Evolutionary conservation across 805 yeast genomes (phyloP), one percentile per base, ranked within the genome.

Genomic region (Candida methanosorbosa): DNA sequence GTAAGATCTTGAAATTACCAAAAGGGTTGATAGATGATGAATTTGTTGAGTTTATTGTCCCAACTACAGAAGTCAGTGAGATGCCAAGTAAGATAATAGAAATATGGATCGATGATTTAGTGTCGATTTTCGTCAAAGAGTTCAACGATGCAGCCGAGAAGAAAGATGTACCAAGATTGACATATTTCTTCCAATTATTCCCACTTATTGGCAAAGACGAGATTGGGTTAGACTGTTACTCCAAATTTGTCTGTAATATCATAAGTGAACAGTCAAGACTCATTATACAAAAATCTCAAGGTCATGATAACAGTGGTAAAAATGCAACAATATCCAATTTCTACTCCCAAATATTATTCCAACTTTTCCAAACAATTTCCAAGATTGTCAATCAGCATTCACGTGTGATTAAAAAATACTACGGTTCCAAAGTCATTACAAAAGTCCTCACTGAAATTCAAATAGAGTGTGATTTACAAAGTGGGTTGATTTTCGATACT

Each of bases 381-480:
- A 71, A 75, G 32, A 86, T 92, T 57, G 70, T 92, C 17, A 77
- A 78, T 30, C 96, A 87, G 49, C 97, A 92, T 53, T 75, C 92
- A 0, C 80, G 78, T 9, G 70, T 92, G 27, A 86, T 92, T 19
- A 72, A 69, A 28, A 68, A 67, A 32, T 81, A 78, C 50, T 92
- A 92, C 50, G 94, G 90, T 15, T 60, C 61, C 3, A 42, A 59
- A 9, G 77, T 78, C 13, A 77, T 88, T 66, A 59, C 69, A 3
- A 68, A 68, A 23, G 87, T 90, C 9, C 68, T 88, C 45, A 74
- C 71, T 15, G 72, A 73, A 33, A 79, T 92, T 22, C 95, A 90
- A 57, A 64, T 72, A 33, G 98, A 92, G 51, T 79, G 92, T 21
- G 98, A 92, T 51, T 67, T 88, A n/a, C 98, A 92, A 51, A 80